Conservation (phyloP, 2,329 filamentous ascomycete species). For the Plectosphaerella plurivora region DNA sequence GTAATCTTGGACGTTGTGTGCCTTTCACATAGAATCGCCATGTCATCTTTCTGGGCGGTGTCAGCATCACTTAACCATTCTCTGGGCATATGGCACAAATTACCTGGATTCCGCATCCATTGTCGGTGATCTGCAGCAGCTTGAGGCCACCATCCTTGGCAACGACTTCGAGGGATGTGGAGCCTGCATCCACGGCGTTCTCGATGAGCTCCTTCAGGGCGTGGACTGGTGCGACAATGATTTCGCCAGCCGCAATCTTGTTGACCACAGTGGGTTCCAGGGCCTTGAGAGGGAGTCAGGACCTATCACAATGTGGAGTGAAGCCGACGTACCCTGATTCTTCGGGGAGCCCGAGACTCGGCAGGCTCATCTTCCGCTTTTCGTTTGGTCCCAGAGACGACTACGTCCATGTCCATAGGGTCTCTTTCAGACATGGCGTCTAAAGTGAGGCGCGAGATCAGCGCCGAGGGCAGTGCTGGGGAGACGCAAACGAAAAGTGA, state of each 20-base stretch:
- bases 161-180: slow-evolving; percentile 83
- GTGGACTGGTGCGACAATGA: slow-evolving; percentile 95
- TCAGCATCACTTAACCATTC: slow-evolving; percentile 11
- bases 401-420: slow-evolving; percentile 39
- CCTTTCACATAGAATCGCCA: slow-evolving; percentile 87
- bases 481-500: too few relatives aligned
- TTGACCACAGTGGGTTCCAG: slow-evolving; percentile 92
- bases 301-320: slow-evolving; percentile 1
- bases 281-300: slow-evolving; percentile 46
- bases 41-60: slow-evolving; percentile 69
- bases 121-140: slow-evolving; percentile 93
- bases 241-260: slow-evolving; percentile 97
- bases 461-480: too few relatives aligned
- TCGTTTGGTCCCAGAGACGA: slow-evolving; percentile 39
- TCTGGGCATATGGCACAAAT: slow-evolving; percentile 18
- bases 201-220: slow-evolving; percentile 95
- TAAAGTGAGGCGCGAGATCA: too few relatives aligned
- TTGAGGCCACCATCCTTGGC: slow-evolving; percentile 96
- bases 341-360: slow-evolving; percentile 35
- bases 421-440: neutral
- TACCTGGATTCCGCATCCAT: slow-evolving; percentile 92
- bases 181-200: slow-evolving; percentile 95
- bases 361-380: slow-evolving; percentile 37
- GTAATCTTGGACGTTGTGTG: slow-evolving; percentile 97
- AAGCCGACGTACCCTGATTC: slow-evolving; percentile 40